Base-by-base conservation (phyloP, 2,329 filamentous ascomycete species). In the Diaporthe ilicicola region DNA sequence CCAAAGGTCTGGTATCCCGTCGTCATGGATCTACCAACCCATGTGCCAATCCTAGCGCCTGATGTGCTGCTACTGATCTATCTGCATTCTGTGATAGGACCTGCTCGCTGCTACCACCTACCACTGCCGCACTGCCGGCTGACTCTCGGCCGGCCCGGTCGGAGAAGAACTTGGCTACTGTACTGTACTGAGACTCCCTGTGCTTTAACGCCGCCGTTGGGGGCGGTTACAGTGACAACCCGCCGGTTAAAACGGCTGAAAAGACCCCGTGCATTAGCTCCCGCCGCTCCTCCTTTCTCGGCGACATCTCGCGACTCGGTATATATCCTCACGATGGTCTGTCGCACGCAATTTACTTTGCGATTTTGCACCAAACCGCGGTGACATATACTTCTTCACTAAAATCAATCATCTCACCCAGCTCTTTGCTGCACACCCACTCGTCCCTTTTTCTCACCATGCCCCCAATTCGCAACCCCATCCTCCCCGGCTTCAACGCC, bases 401-500 rank as follows among this genome's bases (percentile, higher is more conserved):
- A 34, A 34, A 34, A 9, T 12, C 6, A 29, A 19, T 32, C 6
- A 6, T 17, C 17, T 10, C 4, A 32, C 19, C 17, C 65, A 19
- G 10, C 5, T 7, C 32, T 24, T n/a, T 34, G 37, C 15, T n/a
- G 13, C 4, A 15, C 22, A 13, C 56, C 5, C 39, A 61, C 22
- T 24, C 15, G 13, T 8, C 8, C 6, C 19, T 4, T 27, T 29
- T 44, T 5, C 4, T 19, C 59, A 80, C 12, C 65, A 88, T 86
- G 87, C 85, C 83, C 50, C 79, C 79, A 13, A 77, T 87, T 46
- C 82, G 82, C 70, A 90, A 89, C 72, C 87, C 87, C 12, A 88
- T 89, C 74, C 82, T 89, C 27, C 86, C 87, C 19, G 87, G 87
- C 39, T 89, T 88, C 79, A 87, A 89, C 76, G 80, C 87, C 48